Evolutionary conservation across 768 basidiomycete species (phyloP).

Genomic region (Cyathus striatus): DNA sequence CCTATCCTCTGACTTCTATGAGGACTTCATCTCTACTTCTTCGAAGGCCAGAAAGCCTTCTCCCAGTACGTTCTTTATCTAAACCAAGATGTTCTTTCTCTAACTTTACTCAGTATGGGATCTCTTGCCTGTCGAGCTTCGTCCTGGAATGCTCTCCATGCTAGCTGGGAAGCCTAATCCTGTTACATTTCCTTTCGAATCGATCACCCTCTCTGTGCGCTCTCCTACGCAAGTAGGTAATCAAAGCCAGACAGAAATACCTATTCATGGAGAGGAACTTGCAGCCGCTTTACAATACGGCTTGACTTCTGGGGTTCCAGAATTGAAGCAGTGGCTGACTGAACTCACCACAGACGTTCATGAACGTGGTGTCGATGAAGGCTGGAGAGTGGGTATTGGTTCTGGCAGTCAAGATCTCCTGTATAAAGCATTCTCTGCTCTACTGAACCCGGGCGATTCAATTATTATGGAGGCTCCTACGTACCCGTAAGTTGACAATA

Average conservation of each 20-base stretch:
- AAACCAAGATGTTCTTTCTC: not conserved
- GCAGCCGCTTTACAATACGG: slow-evolving; percentile 60
- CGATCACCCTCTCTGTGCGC: slow-evolving; percentile 49
- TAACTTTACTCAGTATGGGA: slow-evolving; percentile 33
- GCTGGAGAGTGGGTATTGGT: slow-evolving; percentile 66
- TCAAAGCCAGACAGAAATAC: slow-evolving; percentile 22
- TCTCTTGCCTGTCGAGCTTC: slow-evolving; percentile 58
- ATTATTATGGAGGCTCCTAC: slow-evolving; percentile 78
- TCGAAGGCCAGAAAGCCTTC: slow-evolving; percentile 30
- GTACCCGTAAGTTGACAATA: slow-evolving; percentile 46
- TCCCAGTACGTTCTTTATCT: slow-evolving; percentile 32
- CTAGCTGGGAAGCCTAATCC: slow-evolving; percentile 81
- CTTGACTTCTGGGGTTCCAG: slow-evolving; percentile 51
- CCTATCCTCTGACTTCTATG: slow-evolving; percentile 2
- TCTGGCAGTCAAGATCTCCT: slow-evolving; percentile 75
- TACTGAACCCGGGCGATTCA: slow-evolving; percentile 73
- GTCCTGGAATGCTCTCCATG: slow-evolving; percentile 59
- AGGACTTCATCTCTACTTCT: not conserved
- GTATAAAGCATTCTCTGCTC: slow-evolving; percentile 67
- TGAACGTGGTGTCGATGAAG: slow-evolving; percentile 38
- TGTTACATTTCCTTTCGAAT: slow-evolving; percentile 74
- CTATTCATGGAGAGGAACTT: slow-evolving; percentile 47
- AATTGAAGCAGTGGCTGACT: slow-evolving; percentile 52
- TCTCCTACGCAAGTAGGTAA: slow-evolving; percentile 28
- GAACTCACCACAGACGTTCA: slow-evolving; percentile 58